These are phyloP conservation scores for Phaseolus lunatus DNA, from an alignment of 306 rosid species.

Conservation along the genomic window DNA sequence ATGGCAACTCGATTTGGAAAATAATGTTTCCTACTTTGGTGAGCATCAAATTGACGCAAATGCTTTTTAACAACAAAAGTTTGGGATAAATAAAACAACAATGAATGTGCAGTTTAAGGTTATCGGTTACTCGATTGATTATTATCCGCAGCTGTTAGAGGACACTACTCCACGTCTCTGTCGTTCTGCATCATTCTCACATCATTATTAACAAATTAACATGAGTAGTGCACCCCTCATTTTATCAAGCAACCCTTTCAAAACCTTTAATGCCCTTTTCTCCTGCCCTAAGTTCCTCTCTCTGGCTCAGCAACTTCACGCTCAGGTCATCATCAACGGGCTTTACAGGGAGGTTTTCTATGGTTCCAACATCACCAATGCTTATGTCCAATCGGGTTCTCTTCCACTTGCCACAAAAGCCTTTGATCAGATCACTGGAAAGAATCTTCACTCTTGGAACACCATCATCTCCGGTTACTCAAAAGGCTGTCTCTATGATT, in stretches of 20 bases:
- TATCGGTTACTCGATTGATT: background rate
- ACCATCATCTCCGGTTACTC: constrained; percentile 38
- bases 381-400: constrained; percentile 38
- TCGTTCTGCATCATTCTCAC: background rate
- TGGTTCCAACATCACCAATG: constrained; percentile 34
- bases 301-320: constrained; percentile 30
- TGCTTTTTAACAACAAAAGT: background rate
- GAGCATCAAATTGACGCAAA: constrained; percentile 1
- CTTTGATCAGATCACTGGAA: constrained; percentile 14
- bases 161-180: background rate
- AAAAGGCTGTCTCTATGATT: background rate
- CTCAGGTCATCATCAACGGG: constrained; percentile 21
- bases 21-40: background rate
- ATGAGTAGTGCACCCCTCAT: background rate
- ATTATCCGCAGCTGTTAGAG: background rate
- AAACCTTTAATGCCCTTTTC: background rate
- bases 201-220: background rate
- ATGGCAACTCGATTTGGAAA: background rate
- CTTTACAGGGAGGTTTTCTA: constrained; percentile 25
- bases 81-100: background rate
- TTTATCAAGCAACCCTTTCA: background rate
- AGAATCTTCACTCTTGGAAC: constrained; percentile 43
- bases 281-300: constrained; percentile 9
- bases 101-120: background rate
- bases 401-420: constrained; percentile 35